phyloP scores from a whole-genome alignment of 1,284 basidiomycete species.

The Moesziomyces antarcticus region DNA sequence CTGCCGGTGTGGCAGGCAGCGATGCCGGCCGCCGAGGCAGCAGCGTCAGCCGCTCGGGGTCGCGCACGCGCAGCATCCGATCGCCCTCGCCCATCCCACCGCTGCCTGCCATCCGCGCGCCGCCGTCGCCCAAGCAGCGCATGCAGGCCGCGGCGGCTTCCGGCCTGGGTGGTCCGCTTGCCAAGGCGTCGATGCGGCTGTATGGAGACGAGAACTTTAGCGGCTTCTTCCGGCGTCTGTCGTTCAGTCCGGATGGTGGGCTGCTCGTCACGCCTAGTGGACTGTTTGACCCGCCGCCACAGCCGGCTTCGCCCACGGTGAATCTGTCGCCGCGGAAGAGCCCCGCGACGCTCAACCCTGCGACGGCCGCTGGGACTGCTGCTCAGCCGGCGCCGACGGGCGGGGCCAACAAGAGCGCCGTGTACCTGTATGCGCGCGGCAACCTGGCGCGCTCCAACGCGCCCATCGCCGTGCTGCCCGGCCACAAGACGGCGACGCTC shows the following conservation, averaged over 20 bases:
- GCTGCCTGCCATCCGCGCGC: slow-evolving; percentile 66
- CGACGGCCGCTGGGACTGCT: background rate
- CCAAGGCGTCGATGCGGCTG: slow-evolving; percentile 69
- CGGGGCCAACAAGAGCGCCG: slow-evolving; percentile 73
- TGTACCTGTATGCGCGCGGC: slow-evolving; percentile 94
- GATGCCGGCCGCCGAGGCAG: slow-evolving; percentile 28
- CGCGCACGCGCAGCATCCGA: slow-evolving; percentile 53
- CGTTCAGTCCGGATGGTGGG: slow-evolving; percentile 93
- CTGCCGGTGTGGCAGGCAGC: slow-evolving; percentile 8
- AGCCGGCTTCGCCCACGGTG: slow-evolving; percentile 44
- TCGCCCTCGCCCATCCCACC: slow-evolving; percentile 69
- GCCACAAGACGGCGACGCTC: slow-evolving; percentile 93
- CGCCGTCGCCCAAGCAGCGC: slow-evolving; percentile 58
- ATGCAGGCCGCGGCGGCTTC: slow-evolving; percentile 52
- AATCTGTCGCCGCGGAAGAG: slow-evolving; percentile 43
- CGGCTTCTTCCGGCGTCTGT: slow-evolving; percentile 92
- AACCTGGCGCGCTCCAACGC: slow-evolving; percentile 78
- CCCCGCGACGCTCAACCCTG: slow-evolving; percentile 16
- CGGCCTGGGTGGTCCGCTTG: slow-evolving; percentile 25
- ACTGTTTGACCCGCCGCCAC: slow-evolving; percentile 74
- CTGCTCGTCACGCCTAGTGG: slow-evolving; percentile 94
- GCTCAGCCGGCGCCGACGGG: slow-evolving; percentile 6
- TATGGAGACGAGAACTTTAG: slow-evolving; percentile 96
- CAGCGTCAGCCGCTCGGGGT: slow-evolving; percentile 54
- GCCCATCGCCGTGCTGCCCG: slow-evolving; percentile 92